A percentile compares a stretch with the other conserved stretches of the same genome.
These are phyloP conservation scores for Neurospora pannonica DNA, from an alignment of 495 filamentous ascomycete species.

Conservation along the genomic window DNA sequence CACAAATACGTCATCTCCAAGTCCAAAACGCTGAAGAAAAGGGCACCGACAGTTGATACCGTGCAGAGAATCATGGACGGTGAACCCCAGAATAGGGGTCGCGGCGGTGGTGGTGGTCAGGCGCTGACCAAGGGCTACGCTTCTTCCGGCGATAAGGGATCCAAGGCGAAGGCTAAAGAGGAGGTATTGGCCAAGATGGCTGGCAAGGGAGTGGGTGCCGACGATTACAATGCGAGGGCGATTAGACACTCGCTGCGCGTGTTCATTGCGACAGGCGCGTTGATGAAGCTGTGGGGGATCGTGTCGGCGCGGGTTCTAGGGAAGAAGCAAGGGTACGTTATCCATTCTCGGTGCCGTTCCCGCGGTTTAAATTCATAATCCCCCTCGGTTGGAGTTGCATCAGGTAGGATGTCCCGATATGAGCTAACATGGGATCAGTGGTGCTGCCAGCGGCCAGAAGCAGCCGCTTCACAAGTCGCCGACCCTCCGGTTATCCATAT, in stretches of 20 bases:
- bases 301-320: slow-evolving; percentile 39
- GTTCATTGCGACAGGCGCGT: slow-evolving; percentile 58
- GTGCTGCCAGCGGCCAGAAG: slow-evolving; percentile 20
- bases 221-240: slow-evolving; percentile 73
- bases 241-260: slow-evolving; percentile 67
- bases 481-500: slow-evolving; percentile 67
- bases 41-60: slow-evolving; percentile 44
- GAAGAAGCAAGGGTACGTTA: slow-evolving; percentile 36
- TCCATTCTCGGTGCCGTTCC: not conserved
- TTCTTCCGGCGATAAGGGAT: not conserved
- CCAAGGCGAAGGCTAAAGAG: slow-evolving; percentile 15
- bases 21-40: slow-evolving; percentile 48
- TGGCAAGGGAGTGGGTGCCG: slow-evolving; percentile 18
- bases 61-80: slow-evolving; percentile 41
- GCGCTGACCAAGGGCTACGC: not conserved
- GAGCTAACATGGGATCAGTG: not conserved
- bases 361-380: not conserved
- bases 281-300: slow-evolving; percentile 59
- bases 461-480: slow-evolving; percentile 55
- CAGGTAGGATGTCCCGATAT: not conserved
- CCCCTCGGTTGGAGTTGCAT: not conserved
- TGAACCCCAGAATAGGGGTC: slow-evolving; percentile 3
- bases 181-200: not conserved
- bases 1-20: slow-evolving; percentile 69
- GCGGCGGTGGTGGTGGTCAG: slow-evolving; percentile 3